A percentile compares a stretch with the other conserved stretches of the same genome.
Conservation (phyloP, 768 basidiomycete species). For the Kwoniella mangroviensis region DNA sequence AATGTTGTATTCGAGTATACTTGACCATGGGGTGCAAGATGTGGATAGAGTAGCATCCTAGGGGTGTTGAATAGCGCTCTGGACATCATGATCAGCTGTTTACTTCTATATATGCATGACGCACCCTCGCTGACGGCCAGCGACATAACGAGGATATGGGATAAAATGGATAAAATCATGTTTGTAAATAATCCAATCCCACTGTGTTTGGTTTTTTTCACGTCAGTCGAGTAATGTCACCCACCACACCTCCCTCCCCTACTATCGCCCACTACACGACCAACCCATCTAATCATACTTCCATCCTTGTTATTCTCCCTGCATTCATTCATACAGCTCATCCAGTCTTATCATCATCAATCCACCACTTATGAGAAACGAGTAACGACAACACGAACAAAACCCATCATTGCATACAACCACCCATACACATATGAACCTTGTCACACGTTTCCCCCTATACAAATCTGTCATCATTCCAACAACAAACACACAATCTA, state of each 20-base stretch:
- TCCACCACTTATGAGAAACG: conserved; percentile 1
- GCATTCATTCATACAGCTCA: neutral
- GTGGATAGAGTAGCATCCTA: no score
- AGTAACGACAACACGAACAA: conserved; percentile 12
- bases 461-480: neutral
- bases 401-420: neutral
- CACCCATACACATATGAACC: conserved; percentile 1
- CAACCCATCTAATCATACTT: neutral
- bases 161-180: conserved; percentile 17
- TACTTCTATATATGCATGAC: no score
- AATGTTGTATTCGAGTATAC: no score
- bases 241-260: neutral
- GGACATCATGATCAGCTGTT: no score
- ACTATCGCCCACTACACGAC: neutral
- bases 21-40: no score
- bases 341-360: conserved; percentile 5
- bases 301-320: neutral
- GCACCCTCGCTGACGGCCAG: no score
- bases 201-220: neutral
- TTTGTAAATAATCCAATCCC: neutral
- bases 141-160: neutral
- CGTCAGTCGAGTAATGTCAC: conserved; percentile 6
- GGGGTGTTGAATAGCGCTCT: no score
- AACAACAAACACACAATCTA: neutral
- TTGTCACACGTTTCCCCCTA: neutral